Evolutionary conservation across 139 green algal species (phyloP).

Genomic region (Chlamydomonas schloesseri): DNA sequence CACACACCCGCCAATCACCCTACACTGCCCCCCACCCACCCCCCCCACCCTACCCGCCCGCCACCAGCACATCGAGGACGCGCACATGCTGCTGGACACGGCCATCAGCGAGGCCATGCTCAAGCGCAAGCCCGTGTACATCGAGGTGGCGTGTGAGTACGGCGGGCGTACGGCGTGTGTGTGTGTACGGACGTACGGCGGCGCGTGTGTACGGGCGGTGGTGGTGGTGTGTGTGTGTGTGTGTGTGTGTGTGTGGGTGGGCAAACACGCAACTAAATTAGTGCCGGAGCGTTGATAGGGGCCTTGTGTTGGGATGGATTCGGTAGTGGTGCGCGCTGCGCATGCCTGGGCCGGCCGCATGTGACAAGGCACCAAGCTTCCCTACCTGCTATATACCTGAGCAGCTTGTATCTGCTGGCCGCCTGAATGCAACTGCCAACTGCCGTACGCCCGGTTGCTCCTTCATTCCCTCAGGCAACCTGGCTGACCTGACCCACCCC

Average conservation of each 20-base stretch:
- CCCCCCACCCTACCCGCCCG: not conserved
- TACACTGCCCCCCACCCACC: not conserved
- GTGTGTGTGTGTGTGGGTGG: not conserved
- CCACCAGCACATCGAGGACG: conserved; percentile 69
- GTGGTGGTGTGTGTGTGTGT: not conserved
- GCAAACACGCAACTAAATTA: too few relatives aligned
- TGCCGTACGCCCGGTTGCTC: too few relatives aligned
- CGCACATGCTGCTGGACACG: conserved; percentile 76
- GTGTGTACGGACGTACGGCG: not conserved
- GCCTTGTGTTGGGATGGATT: too few relatives aligned
- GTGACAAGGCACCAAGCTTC: too few relatives aligned
- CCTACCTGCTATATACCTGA: too few relatives aligned
- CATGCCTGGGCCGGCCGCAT: too few relatives aligned
- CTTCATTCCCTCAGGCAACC: conserved; percentile 60
- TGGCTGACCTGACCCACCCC: conserved; percentile 69
- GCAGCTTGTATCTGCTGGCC: too few relatives aligned
- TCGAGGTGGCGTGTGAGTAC: conserved; percentile 70
- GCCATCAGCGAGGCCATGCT: conserved; percentile 72
- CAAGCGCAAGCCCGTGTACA: conserved; percentile 80
- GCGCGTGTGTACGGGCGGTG: not conserved
- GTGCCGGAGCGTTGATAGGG: too few relatives aligned
- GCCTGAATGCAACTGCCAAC: too few relatives aligned
- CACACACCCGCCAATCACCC: too few relatives aligned
- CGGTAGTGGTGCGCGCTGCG: too few relatives aligned
- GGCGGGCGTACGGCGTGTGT: not conserved